Conservation (phyloP, 1,284 basidiomycete species). For the Bjerkandera adusta region DNA sequence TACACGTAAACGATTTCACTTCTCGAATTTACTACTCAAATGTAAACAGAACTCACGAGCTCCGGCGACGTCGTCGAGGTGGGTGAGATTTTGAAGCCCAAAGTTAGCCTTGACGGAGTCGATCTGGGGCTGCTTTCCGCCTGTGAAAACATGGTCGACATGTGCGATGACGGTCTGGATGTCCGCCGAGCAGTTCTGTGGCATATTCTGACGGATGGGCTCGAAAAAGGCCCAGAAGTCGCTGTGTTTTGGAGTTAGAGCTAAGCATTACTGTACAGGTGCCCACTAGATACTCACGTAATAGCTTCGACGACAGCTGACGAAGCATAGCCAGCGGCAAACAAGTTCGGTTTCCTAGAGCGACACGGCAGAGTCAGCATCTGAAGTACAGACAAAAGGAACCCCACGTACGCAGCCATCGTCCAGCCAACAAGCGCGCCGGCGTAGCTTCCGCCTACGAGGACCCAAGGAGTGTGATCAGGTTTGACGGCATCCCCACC, state of each 20-base stretch:
- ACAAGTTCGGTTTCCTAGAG: conserved; percentile 59
- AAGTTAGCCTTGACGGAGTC: conserved; percentile 53
- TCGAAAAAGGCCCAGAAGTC: conserved; percentile 73
- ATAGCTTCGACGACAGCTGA: conserved; percentile 73
- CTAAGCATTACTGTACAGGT: background rate
- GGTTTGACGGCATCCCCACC: conserved; percentile 57
- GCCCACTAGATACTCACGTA: conserved; percentile 35
- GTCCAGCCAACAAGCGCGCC: conserved; percentile 71
- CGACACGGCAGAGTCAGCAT: conserved; percentile 3
- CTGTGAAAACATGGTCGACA: conserved; percentile 55
- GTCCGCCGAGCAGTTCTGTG: conserved; percentile 70
- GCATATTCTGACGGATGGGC: conserved; percentile 69
- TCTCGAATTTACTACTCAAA: background rate
- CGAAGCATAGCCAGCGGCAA: conserved; percentile 68
- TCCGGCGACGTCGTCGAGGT: conserved; percentile 66
- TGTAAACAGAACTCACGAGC: conserved; percentile 38
- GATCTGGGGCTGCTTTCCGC: conserved; percentile 43
- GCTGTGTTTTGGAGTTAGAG: no score
- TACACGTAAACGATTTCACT: conserved; percentile 21
- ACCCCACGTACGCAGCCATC: conserved; percentile 57
- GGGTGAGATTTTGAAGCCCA: conserved; percentile 53
- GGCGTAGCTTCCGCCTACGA: conserved; percentile 71
- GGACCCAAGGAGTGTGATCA: conserved; percentile 58
- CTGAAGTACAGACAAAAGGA: background rate
- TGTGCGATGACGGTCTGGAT: conserved; percentile 62